Evolutionary conservation across 805 yeast species (phyloP).

Genomic region (Peterozyma xylosa): DNA sequence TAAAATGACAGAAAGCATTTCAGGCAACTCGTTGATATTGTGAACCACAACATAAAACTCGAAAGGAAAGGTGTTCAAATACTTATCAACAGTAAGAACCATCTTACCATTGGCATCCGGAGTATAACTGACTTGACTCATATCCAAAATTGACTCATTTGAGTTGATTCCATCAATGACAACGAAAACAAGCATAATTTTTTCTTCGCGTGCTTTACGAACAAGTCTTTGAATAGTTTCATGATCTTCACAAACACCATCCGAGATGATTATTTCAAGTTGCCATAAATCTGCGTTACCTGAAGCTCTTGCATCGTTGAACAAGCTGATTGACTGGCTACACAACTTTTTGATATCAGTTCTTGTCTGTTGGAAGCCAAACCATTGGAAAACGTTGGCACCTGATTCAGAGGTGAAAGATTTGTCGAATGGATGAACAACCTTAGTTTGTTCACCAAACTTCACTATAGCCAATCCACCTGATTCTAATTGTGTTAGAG

Average conservation of each 20-base stretch:
- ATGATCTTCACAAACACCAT: slow-evolving; percentile 97
- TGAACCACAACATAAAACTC: slow-evolving; percentile 94
- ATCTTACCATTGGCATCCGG: slow-evolving; percentile 62
- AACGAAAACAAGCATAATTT: slow-evolving; percentile 91
- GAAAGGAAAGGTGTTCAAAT: slow-evolving; percentile 92
- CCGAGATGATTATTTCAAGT: slow-evolving; percentile 85
- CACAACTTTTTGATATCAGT: slow-evolving; percentile 80
- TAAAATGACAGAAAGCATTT: slow-evolving; percentile 79
- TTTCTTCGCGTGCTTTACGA: slow-evolving; percentile 85
- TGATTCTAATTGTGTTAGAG: slow-evolving; percentile 87
- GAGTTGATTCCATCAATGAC: slow-evolving; percentile 84
- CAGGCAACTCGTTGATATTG: slow-evolving; percentile 83
- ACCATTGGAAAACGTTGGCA: slow-evolving; percentile 75
- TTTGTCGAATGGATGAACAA: slow-evolving; percentile 84
- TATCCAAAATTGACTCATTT: slow-evolving; percentile 82
- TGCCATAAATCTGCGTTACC: slow-evolving; percentile 75
- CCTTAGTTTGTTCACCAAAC: slow-evolving; percentile 77
- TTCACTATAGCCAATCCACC: slow-evolving; percentile 88
- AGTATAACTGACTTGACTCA: slow-evolving; percentile 87
- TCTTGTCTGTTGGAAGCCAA: slow-evolving; percentile 80
- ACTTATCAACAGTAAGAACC: slow-evolving; percentile 71
- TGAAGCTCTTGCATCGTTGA: slow-evolving; percentile 44
- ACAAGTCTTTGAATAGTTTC: slow-evolving; percentile 75
- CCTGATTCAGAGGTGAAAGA: slow-evolving; percentile 85
- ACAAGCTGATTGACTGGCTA: slow-evolving; percentile 61